These are phyloP conservation scores for Venturia oleaginea DNA, from an alignment of 2,329 filamentous ascomycete species.

Conservation along the genomic window DNA sequence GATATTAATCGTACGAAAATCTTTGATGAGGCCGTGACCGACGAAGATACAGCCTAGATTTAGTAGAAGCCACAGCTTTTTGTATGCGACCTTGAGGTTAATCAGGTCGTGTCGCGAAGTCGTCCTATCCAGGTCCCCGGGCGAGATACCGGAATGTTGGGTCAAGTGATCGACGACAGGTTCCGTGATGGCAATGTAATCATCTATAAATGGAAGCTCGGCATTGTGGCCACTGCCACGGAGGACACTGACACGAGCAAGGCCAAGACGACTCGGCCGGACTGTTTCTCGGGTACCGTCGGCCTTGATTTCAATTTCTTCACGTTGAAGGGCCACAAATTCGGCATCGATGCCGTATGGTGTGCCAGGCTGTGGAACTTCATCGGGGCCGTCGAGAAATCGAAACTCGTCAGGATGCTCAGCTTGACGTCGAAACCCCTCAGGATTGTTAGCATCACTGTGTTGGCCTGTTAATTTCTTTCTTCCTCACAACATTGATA, in stretches of 20 bases:
- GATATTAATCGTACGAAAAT: constrained; percentile 97
- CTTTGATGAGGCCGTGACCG: constrained; percentile 85
- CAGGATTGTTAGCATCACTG: background rate
- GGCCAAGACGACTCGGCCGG: constrained; percentile 77
- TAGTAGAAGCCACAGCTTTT: constrained; percentile 93
- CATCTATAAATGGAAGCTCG: constrained; percentile 86
- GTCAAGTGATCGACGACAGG: constrained; percentile 93
- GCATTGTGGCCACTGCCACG: constrained; percentile 70
- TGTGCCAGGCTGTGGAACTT: constrained; percentile 61
- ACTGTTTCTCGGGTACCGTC: constrained; percentile 90
- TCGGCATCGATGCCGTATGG: constrained; percentile 91
- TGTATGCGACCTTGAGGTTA: constrained; percentile 84
- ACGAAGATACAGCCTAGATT: constrained; percentile 92
- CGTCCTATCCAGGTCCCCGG: constrained; percentile 72
- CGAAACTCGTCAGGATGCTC: constrained; percentile 48
- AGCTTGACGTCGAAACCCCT: constrained; percentile 24
- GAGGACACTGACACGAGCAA: constrained; percentile 88
- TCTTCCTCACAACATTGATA: background rate
- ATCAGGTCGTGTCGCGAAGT: constrained; percentile 76
- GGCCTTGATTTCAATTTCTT: constrained; percentile 92
- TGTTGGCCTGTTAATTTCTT: constrained; percentile 19
- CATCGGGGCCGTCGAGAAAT: constrained; percentile 47
- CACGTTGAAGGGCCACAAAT: constrained; percentile 85
- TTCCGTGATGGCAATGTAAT: constrained; percentile 89
- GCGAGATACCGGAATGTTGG: constrained; percentile 82